phyloP scores from a whole-genome alignment of 1,284 basidiomycete genomes.

The Heterobasidion parviporum region DNA sequence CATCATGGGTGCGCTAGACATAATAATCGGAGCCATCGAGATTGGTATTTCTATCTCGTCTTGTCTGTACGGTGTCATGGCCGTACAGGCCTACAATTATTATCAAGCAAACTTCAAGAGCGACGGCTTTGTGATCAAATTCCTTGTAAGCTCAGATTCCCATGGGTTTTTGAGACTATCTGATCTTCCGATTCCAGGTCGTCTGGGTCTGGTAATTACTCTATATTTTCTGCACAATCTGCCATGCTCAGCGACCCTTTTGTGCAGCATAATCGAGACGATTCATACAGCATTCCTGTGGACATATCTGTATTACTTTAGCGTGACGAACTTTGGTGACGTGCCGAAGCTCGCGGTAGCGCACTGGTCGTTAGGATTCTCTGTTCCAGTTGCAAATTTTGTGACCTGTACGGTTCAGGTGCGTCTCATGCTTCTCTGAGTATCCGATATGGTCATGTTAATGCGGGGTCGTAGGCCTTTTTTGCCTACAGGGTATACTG shows the following conservation, averaged over 20 bases:
- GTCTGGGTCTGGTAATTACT: not conserved
- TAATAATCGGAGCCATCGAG: not conserved
- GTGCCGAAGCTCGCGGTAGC: not conserved
- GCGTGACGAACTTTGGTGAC: not conserved
- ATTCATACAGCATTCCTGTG: not conserved
- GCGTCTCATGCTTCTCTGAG: not conserved
- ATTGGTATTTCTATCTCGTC: not conserved
- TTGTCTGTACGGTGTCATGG: not conserved
- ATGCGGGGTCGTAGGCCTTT: not conserved
- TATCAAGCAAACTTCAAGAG: slow-evolving; percentile 1
- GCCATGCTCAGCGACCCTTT: not conserved
- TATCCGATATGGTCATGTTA: not conserved
- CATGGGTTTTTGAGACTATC: too few species aligned
- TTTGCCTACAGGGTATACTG: slow-evolving; percentile 1
- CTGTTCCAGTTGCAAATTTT: not conserved
- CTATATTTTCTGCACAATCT: not conserved
- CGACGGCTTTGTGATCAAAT: not conserved
- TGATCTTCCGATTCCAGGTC: not conserved
- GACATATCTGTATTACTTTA: not conserved
- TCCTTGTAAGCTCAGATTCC: not conserved
- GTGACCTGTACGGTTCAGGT: not conserved
- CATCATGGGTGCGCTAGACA: not conserved
- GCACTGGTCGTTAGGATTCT: not conserved
- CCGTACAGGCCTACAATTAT: not conserved
- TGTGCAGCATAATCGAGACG: not conserved